Conservation (phyloP, 2,329 filamentous ascomycete genomes). For the Neoscytalidium dimidiatum region DNA sequence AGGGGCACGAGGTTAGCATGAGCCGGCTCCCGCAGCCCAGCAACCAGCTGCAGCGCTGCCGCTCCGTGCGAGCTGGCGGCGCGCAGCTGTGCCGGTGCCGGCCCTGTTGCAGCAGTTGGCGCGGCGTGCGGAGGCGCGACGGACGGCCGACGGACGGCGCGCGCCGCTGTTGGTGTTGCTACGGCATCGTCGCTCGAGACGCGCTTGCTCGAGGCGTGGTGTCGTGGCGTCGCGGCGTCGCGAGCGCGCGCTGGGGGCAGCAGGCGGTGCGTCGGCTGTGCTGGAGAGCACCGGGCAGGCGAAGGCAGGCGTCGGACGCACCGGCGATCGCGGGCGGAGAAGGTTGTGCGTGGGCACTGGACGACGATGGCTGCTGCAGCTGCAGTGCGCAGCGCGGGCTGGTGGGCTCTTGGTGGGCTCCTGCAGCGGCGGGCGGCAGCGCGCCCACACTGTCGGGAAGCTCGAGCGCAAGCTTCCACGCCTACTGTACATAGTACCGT, state of each 20-base stretch:
- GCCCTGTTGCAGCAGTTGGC: not conserved
- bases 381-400: not conserved
- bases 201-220: not conserved
- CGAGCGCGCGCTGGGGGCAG: not conserved
- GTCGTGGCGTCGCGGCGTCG: constrained; percentile 3
- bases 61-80: not conserved
- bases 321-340: constrained; percentile 4
- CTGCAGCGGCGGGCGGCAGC: not conserved
- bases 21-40: not conserved
- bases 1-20: constrained; percentile 8
- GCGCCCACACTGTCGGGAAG: not conserved
- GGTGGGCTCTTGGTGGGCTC: not conserved
- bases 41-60: not conserved
- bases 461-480: too few relatives aligned
- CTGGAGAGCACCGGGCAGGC: not conserved
- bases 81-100: not conserved
- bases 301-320: not conserved
- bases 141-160: not conserved
- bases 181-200: not conserved
- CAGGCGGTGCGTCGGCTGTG: not conserved
- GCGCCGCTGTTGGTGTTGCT: not conserved
- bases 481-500: too few relatives aligned
- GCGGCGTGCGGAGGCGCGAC: not conserved
- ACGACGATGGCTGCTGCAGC: not conserved
- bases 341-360: not conserved